Evolutionary conservation across 495 filamentous ascomycete species (phyloP), one percentile per base, ranked within the genome.

Genomic region (Penicillium mononematosum): DNA sequence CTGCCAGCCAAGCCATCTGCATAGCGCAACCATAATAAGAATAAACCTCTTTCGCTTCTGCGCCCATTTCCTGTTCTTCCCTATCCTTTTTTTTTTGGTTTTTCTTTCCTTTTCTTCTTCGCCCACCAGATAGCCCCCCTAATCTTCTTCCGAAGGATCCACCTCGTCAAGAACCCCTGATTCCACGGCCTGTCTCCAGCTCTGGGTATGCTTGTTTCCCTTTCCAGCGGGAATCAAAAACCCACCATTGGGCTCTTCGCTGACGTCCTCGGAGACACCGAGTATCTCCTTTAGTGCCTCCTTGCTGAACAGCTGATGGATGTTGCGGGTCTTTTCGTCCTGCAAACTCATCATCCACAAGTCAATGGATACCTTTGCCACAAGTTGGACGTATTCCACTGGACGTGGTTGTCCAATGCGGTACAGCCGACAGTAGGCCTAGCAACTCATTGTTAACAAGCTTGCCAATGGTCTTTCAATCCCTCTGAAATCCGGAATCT

Each of bases 361-460:
- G 54, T 89, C 85, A 20, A 87, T 77, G 0, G 80, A 75, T 7
- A 78, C 69, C 2, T 71, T 50, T 0, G 80, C 75, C 0, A 83
- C 66, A 17, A 88, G 67, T 3, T 81, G 78, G 3, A 77, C 76
- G 53, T 84, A 77, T 34, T 78, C 73, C 0, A 87, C 84, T 16
- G 79, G 63, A 3, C 80, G 73, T 2, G 56, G 50, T 50, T 91
- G 86, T 0, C 87, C 86, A 19, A 87, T 86, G 4, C 86, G 78
- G 52, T 78, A 81, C 7, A 88, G 72, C 0, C 86, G 81, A 31
- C 78, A 83, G 60, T 87, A 87, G 0, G 87, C 87, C 70, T 85
- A 76, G 38, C 1, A 11, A 12, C 1, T 22, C 12, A 7, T 46
- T 46, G 27, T 48, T 39, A 63, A n/a, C n/a, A n/a, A n/a, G 31